Base-by-base conservation (phyloP, 345 rosid species). In the Aegle marmelos region DNA sequence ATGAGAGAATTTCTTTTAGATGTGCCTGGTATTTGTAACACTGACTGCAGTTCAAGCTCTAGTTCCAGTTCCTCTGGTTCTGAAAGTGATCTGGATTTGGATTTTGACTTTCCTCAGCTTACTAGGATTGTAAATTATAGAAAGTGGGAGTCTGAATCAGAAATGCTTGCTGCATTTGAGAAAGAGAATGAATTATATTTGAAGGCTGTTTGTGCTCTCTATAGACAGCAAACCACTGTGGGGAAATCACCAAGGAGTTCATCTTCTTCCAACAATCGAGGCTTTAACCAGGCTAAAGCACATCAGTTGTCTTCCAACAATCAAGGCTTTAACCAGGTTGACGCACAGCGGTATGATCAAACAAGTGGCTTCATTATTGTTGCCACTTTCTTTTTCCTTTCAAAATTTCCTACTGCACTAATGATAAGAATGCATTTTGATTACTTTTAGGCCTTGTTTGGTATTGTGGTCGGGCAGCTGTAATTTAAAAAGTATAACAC, bases 131-230 rank as follows among this genome's bases (percentile, higher is more conserved):
- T 33, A 71, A 56, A 33, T 71, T 31, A 31, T 25, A 69, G 31
- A 33, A 63, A 33, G 19, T 83, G 83, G 85, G 70, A 79, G 34
- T 74, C 21, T 53, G 79, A 71, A 64, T 21, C 31, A 10, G 59
- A 86, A 3, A 61, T 81, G 85, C 16, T 74, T 45, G 27, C n/a
- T 6, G 73, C 80, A 64, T 64, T 83, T 50, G 6, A 6, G 25
- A 30, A 67, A 61, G 83, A 86, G 50, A 56, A 11, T 27, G 76
- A 76, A 68, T 63, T 81, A 25, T 79, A 79, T 45, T 70, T 86
- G 80, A 65, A 64, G 63, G 86, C 88, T 71, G 74, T 86, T 56
- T 86, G 86, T 71, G 85, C 83, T 76, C 76, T 86, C 48, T 72
- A 77, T 37, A 74, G 81, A 72, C 70, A 78, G 53, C 68, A 74